Evolutionary conservation across 2,329 filamentous ascomycete genomes (phyloP), one percentile per base, ranked within the genome.

Genomic region (Cercospora sesami): DNA sequence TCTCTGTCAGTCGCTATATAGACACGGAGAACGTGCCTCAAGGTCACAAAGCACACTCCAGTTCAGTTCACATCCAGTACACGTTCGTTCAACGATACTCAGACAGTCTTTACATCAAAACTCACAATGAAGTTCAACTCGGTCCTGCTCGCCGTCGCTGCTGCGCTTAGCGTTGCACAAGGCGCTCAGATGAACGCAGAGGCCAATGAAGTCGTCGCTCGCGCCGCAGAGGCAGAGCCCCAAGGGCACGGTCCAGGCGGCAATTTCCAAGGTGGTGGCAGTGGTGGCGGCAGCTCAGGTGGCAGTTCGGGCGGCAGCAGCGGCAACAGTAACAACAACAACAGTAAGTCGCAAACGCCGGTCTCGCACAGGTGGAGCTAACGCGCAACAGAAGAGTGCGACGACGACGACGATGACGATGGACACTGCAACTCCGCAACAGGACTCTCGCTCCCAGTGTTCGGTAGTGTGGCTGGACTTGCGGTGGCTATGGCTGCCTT

Each of bases 121-220:
- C 42, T 65, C 57, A 61, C 48, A 21, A 68, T 65, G 66, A 68
- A 68, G 59, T 21, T 68, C 30, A 55, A 61, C 39, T 63, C 63
- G 10, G 53, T 64, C 55, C 36, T 65, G 21, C n/a, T 68, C n/a
- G 26, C 64, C 36, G 42, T 68, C 63, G 51, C 62, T 14, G 66
- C 62, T 10, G 63, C 66, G 30, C 45, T 64, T n/a, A 64, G 33
- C 16, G 45, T 68, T n/a, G 63, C 60, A 5, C 62, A 65, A 12
- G 63, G 66, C 16, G 62, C 62, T 28, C 48, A 64, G 16, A 59
- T 68, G 62, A 58, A 62, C 28, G 39, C 55, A 12, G 66, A 45
- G 21, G 53, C 26, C 62, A 68, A 64, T n/a, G 66, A 42, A 6
- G 57, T 39, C 18, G 59, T 26, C 7, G 58, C 58, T 59, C 62